phyloP scores from a whole-genome alignment of 2,329 filamentous ascomycete species.

The Tympanopsis confertula region DNA sequence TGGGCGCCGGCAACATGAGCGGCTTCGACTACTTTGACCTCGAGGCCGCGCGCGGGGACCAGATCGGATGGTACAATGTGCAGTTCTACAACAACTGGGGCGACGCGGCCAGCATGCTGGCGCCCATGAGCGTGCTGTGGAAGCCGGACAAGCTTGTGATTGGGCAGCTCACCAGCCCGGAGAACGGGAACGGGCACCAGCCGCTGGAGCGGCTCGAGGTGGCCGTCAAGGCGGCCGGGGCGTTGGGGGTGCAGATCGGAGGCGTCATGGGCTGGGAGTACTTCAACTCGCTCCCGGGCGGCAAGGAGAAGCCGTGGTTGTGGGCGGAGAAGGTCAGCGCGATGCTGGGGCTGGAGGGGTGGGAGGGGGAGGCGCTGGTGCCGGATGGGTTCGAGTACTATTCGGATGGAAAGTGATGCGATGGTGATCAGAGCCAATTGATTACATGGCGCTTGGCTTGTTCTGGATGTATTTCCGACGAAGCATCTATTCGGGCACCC shows the following conservation, averaged over 20 bases:
- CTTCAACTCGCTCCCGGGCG: conserved; percentile 68
- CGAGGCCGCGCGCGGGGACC: conserved; percentile 51
- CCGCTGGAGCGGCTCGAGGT: conserved; percentile 41
- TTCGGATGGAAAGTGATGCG: too few relatives aligned
- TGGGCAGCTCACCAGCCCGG: conserved; percentile 69
- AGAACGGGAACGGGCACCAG: conserved; percentile 60
- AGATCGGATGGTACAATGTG: conserved; percentile 76
- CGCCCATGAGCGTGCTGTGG: conserved; percentile 48
- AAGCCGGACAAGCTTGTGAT: conserved; percentile 62
- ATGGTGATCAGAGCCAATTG: too few relatives aligned
- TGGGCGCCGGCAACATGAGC: conserved; percentile 59
- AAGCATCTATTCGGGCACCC: too few relatives aligned
- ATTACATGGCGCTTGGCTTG: too few relatives aligned
- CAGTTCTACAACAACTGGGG: conserved; percentile 94
- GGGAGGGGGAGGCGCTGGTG: too few relatives aligned
- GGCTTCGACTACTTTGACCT: conserved; percentile 73
- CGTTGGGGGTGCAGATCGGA: conserved; percentile 57
- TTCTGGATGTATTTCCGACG: too few relatives aligned
- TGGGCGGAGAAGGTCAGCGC: too few relatives aligned
- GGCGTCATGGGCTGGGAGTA: conserved; percentile 95
- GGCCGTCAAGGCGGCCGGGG: too few relatives aligned
- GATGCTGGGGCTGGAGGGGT: too few relatives aligned
- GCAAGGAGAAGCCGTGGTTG: conserved; percentile 52
- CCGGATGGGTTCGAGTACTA: too few relatives aligned
- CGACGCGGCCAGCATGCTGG: conserved; percentile 38